Base-by-base conservation (phyloP, 768 basidiomycete genomes). In the Macrolepiota fuliginosa region DNA sequence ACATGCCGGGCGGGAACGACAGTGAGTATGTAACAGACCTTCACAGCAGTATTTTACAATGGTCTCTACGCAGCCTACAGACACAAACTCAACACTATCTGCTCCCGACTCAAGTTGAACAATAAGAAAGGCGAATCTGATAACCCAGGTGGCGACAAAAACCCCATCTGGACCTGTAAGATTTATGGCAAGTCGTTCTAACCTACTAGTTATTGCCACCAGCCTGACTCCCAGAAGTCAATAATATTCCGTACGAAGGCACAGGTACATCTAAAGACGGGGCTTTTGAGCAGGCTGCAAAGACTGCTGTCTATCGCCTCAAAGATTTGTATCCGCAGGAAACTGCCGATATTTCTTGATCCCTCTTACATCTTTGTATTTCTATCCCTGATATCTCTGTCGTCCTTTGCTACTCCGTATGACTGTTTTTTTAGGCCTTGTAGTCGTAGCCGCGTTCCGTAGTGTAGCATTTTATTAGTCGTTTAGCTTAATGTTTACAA, bases 41-140 rank as follows among this genome's bases (percentile, higher is more conserved):
- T 27, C 19, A 22, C 12, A 11, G n/a, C 1, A 19, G 39, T 4
- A 49, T 25, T 25, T 10, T 12, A 9, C 4, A 22, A 49, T 10
- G 9, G 0, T 1, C 12, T 49, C n/a, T 24, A 24, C 24, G 24
- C 15, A 58, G 56, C 25, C 19, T 58, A 39, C 24, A 58, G 46
- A 25, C 35, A 58, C 35, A 58, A 49, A 3, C 56, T 58, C 17
- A 58, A 58, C 47, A 58, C 56, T 7, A 13, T 58, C 4, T 58
- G 56, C 22, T 37, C 35, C 17, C 35, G 35, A 2, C 45, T 50
- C 36, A n/a, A 32, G 25, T 58, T 35, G 47, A 13, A 15, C 0
- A 25, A 19, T 7, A 10, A 32, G n/a, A 58, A 27, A 27, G 56
- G 35, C 13, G 56, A 50, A 2, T 24, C 32, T 15, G 1, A 10